Evolutionary conservation across 2,329 filamentous ascomycete species (phyloP).

Genomic region (Colletotrichum orbiculare): DNA sequence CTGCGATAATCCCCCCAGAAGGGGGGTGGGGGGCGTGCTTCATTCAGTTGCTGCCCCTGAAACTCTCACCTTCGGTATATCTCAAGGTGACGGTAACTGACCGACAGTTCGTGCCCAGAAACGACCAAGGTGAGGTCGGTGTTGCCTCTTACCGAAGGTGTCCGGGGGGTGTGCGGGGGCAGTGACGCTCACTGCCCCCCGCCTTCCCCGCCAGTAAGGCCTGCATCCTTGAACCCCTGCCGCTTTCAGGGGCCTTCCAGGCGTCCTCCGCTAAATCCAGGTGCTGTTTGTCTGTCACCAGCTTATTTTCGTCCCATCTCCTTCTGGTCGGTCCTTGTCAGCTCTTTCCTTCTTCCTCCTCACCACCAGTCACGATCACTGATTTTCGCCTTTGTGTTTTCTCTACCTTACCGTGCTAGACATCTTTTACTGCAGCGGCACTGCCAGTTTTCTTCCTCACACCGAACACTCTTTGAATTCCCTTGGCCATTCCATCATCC

Average conservation of each 20-base stretch:
- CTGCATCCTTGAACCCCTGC: slow-evolving; percentile 6
- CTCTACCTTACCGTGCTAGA: no score
- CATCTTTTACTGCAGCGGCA: background rate
- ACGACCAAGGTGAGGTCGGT: background rate
- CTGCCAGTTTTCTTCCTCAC: background rate
- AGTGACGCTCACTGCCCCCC: slow-evolving; percentile 15
- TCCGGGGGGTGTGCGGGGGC: background rate
- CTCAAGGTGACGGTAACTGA: no score
- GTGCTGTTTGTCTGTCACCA: slow-evolving; percentile 21
- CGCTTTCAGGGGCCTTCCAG: slow-evolving; percentile 27
- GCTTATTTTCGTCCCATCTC: slow-evolving; percentile 27
- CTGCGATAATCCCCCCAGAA: no score
- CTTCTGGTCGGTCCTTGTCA: background rate
- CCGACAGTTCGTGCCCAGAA: no score
- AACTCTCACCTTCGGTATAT: no score
- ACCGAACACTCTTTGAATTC: background rate
- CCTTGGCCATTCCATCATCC: background rate
- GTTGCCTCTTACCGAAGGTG: no score
- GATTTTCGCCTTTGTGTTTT: background rate
- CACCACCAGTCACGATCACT: background rate
- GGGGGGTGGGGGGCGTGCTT: no score
- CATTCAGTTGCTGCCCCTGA: no score
- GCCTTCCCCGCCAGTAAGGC: slow-evolving; percentile 21
- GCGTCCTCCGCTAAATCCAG: slow-evolving; percentile 23
- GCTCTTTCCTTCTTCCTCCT: background rate